Conservation (phyloP, 352 stramenopile genomes). For the Phytophthora megakarya region DNA sequence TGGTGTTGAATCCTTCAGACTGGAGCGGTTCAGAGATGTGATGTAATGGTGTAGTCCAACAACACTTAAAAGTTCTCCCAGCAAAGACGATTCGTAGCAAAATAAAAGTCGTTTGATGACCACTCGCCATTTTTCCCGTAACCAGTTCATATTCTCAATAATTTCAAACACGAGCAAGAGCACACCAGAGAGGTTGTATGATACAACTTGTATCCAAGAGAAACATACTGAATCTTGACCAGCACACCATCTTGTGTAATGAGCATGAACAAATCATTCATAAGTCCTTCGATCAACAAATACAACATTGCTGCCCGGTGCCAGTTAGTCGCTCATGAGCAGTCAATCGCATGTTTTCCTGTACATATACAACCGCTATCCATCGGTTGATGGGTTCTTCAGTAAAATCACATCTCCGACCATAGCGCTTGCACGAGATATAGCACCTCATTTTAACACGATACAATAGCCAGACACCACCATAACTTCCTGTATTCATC, state of each 20-base stretch:
- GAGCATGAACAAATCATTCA: conserved; percentile 20
- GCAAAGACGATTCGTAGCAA: conserved; percentile 17
- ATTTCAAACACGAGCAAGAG: conserved; percentile 21
- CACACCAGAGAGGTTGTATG: conserved; percentile 17
- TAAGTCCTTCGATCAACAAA: conserved; percentile 12
- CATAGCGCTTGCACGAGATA: conserved; percentile 16
- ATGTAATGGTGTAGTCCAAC: conserved; percentile 1
- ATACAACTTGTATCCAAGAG: conserved; percentile 13
- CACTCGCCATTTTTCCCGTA: conserved; percentile 3
- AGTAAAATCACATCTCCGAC: conserved; percentile 2
- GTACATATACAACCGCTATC: conserved; percentile 12
- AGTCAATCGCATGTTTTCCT: conserved; percentile 18
- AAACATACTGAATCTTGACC: conserved; percentile 17
- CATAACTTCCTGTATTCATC: conserved; percentile 10
- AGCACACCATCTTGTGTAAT: conserved; percentile 17
- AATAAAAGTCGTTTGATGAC: conserved; percentile 14
- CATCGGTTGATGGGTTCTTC: conserved; percentile 1
- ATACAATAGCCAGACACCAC: conserved; percentile 12
- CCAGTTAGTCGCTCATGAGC: conserved; percentile 7
- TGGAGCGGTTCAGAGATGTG: conserved; percentile 8
- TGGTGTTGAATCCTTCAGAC: neutral
- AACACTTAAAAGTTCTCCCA: conserved; percentile 12
- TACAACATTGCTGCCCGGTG: conserved; percentile 11
- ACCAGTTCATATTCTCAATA: conserved; percentile 3
- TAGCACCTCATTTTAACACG: conserved; percentile 11